Evolutionary conservation across 495 filamentous ascomycete genomes (phyloP).

Genomic region (Penicillium macrosclerotiorum): DNA sequence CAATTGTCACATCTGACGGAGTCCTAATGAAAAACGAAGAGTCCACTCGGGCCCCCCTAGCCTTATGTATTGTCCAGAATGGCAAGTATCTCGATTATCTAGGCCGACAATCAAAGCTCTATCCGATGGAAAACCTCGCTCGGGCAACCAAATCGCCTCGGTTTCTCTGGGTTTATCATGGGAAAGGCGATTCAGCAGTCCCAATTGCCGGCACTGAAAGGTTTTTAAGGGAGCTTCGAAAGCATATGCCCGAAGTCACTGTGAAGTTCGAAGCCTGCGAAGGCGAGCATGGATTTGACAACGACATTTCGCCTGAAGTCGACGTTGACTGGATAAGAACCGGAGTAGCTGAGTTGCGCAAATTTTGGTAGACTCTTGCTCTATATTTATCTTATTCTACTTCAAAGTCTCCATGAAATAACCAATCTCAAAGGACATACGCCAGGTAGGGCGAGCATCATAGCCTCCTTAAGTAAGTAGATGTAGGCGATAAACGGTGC

Average conservation of each 20-base stretch:
- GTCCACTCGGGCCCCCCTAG: constrained; percentile 3
- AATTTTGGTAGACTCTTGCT: constrained; percentile 1
- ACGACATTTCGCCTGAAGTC: constrained; percentile 3
- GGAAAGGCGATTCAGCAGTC: constrained; percentile 19
- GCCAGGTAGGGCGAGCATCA: no score
- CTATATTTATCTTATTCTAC: no score
- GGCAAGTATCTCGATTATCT: constrained; percentile 17
- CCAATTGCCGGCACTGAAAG: constrained; percentile 5
- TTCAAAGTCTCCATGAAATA: no score
- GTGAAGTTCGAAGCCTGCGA: constrained; percentile 4
- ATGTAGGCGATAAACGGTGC: no score
- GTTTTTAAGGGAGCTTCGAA: constrained; percentile 2
- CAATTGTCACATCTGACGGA: constrained; percentile 3
- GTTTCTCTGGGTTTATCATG: constrained; percentile 20
- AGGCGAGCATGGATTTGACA: constrained; percentile 24
- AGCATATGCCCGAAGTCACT: constrained; percentile 1
- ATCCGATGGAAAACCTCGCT: constrained; percentile 12
- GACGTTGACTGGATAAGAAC: constrained; percentile 13
- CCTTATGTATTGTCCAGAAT: constrained; percentile 17
- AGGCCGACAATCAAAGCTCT: constrained; percentile 5
- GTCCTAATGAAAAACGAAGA: not conserved
- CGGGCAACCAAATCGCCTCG: not conserved
- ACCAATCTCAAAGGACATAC: no score
- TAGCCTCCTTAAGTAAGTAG: no score
- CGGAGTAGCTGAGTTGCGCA: constrained; percentile 1